Evolutionary conservation across 1,284 basidiomycete species (phyloP), one percentile per base, ranked within the genome.

Genomic region (Coriolopsis trogii): DNA sequence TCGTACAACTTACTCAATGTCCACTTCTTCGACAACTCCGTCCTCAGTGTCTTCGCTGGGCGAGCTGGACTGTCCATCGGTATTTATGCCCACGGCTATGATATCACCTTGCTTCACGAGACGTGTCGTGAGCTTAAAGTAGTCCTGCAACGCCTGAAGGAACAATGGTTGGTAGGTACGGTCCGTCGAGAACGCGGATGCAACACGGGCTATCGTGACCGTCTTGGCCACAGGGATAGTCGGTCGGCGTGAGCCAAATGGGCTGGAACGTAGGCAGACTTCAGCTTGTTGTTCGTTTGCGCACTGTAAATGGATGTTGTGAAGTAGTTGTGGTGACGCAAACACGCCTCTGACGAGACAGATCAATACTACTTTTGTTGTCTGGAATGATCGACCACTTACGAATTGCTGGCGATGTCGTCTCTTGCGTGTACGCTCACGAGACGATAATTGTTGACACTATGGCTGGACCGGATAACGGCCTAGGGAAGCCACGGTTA

Each of bases 41-140:
- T 73, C 69, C 2, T 68, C 67, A 3, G 63, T 64, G 1, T 64
- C 64, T 2, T 65, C 67, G 6, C 69, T 70, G 1, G 64, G 60
- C 1, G 26, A 25, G 13, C 68, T 51, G 9, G 55, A 5, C 28
- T 59, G 62, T 18, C 51, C 41, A 46, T 85, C 81, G 1, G 81
- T 76, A 57, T 87, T 79, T 24, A 96, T 78, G 0, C 79, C 74
- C 4, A 97, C 77, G 1, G 85, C 81, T 41, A 99, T 80, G 15
- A 96, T 63, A 67, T 98, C 95, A 0, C 92, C 93, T 51, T 81
- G 76, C 65, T 89, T 87, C 12, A 96, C 78, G 18, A 97, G 71
- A 28, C 85, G 78, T 53, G 74, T 80, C 0, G 71, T 69, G 0
- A 67, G 66, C 31, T 80, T 74, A 64, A 98, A 94, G 66, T 90